Percentiles rank a stretch among this genome's conserved stretches.
phyloP scores from a whole-genome alignment of 768 basidiomycete genomes.

The Podaxis pistillaris region DNA sequence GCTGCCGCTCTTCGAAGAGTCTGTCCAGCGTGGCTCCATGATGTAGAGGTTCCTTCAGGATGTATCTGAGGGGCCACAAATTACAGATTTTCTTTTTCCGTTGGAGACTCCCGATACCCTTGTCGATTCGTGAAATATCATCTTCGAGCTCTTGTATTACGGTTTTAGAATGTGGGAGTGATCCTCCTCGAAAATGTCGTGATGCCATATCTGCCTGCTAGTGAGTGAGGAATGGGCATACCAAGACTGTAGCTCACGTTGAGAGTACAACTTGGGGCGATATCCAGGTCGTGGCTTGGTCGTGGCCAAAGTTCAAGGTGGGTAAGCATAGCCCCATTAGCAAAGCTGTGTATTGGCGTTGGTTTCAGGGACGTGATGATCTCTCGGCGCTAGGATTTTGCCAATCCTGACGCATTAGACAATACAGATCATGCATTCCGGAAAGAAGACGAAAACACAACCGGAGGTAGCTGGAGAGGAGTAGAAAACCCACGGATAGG shows the following conservation, averaged over 20 bases:
- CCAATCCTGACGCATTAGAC: neutral
- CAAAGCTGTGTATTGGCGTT: neutral
- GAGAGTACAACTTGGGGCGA: no score
- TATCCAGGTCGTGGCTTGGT: neutral
- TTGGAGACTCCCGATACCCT: neutral
- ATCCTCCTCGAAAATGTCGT: neutral
- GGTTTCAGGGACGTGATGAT: neutral
- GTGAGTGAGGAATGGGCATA: neutral
- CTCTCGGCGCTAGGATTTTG: neutral
- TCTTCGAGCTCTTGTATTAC: neutral
- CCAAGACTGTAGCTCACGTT: neutral
- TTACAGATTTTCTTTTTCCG: neutral
- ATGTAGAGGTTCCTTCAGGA: conserved; percentile 1
- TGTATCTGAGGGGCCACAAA: neutral
- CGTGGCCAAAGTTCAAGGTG: neutral
- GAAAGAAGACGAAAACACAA: neutral
- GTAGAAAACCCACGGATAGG: neutral
- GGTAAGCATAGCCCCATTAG: neutral
- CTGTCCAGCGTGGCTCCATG: conserved; percentile 1
- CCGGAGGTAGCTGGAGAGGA: neutral
- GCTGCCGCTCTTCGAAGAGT: neutral
- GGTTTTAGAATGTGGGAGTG: neutral
- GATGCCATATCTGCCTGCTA: neutral
- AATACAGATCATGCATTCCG: neutral
- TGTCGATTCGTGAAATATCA: conserved; percentile 1